Conservation (phyloP, 805 yeast genomes). For the Suhomyces faveliae region DNA sequence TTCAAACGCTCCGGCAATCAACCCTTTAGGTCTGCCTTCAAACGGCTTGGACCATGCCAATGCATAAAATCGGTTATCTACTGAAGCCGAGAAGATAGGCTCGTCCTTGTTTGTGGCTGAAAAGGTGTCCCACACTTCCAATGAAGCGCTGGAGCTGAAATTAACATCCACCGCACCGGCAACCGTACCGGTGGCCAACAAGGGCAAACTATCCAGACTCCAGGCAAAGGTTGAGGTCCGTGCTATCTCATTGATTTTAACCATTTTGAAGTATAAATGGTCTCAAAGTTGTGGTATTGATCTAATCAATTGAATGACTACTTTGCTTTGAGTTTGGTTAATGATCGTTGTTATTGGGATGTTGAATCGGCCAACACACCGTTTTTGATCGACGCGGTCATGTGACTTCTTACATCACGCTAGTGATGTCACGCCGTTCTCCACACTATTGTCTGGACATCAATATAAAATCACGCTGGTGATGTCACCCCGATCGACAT, state of each 20-base stretch:
- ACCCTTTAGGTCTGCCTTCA: conserved; percentile 47
- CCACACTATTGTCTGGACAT: no score
- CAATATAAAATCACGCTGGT: no score
- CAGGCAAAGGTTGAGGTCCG: conserved; percentile 95
- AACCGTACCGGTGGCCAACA: conserved; percentile 87
- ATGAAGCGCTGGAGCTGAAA: conserved; percentile 73
- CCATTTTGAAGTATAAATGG: conserved; percentile 42
- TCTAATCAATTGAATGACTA: not conserved
- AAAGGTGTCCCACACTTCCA: conserved; percentile 77
- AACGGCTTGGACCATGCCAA: conserved; percentile 76
- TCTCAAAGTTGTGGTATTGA: not conserved
- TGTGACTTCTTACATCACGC: no score
- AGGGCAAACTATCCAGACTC: conserved; percentile 76
- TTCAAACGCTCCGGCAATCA: conserved; percentile 88
- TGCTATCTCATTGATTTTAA: conserved; percentile 77
- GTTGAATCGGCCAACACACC: conserved; percentile 8
- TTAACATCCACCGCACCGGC: conserved; percentile 93
- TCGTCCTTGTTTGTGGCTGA: conserved; percentile 27
- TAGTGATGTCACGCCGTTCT: no score
- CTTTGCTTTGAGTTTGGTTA: no score
- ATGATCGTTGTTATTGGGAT: no score
- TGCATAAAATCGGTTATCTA: conserved; percentile 58
- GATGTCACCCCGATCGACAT: no score
- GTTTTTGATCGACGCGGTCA: conserved; percentile 4
- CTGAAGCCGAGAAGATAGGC: conserved; percentile 37